Evolutionary conservation across 2,329 filamentous ascomycete species (phyloP).

Genomic region (Alternaria metachromatica): DNA sequence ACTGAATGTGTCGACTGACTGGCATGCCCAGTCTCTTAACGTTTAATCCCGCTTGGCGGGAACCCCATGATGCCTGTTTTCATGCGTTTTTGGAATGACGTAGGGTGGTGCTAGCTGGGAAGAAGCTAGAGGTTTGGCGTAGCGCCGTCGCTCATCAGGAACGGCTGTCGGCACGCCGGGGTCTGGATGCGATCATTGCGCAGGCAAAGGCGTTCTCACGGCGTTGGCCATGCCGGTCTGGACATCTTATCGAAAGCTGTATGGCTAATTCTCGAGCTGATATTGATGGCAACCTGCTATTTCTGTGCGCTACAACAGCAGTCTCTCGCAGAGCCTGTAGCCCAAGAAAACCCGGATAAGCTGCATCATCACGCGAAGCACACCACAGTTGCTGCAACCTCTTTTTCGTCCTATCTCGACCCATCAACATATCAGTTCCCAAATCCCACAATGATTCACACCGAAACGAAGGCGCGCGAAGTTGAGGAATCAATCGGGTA

Average conservation of each 20-base stretch:
- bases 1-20: neutral
- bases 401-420: neutral
- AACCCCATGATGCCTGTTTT: constrained; percentile 11
- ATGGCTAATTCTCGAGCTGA: neutral
- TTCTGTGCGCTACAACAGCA: neutral
- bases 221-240: neutral
- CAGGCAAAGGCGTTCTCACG: neutral
- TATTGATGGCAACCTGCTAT: no score
- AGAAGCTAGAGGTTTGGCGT: constrained; percentile 5
- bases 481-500: constrained; percentile 12
- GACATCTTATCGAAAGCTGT: neutral
- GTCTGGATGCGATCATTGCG: constrained; percentile 7
- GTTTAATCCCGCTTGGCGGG: neutral
- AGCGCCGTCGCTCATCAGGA: constrained; percentile 1
- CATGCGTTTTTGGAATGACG: constrained; percentile 3
- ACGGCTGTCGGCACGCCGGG: constrained; percentile 11
- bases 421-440: neutral
- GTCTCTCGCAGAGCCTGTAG: neutral
- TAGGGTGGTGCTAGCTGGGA: constrained; percentile 3
- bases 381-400: neutral
- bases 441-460: neutral
- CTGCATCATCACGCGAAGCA: neutral
- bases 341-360: neutral
- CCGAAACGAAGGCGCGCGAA: neutral
- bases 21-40: constrained; percentile 5